These are phyloP conservation scores for Diaporthe batatas DNA, from an alignment of 2,329 filamentous ascomycete genomes.

Conservation along the genomic window DNA sequence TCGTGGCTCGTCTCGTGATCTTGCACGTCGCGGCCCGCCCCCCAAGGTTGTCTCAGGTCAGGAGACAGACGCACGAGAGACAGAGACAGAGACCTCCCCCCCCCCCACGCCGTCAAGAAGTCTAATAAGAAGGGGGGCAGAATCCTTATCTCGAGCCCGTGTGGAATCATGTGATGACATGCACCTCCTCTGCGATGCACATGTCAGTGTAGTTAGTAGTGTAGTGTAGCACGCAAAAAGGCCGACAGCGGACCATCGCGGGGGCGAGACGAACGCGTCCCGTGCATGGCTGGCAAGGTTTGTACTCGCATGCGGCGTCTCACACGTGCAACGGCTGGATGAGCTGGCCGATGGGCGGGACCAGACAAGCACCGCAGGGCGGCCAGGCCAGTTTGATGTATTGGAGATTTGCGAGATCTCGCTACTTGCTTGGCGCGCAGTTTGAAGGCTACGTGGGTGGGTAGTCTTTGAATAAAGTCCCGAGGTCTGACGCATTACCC, in stretches of 20 bases:
- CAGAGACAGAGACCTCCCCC: too few relatives aligned
- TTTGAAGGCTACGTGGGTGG: background rate
- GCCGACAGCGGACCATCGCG: background rate
- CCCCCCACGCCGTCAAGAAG: background rate
- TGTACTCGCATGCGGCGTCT: background rate
- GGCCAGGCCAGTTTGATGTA: background rate
- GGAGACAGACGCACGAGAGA: background rate
- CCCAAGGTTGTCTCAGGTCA: background rate
- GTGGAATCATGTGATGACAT: constrained; percentile 2
- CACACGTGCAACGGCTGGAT: constrained; percentile 9
- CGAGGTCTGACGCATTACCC: background rate
- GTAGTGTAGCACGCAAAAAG: background rate
- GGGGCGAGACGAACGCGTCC: background rate
- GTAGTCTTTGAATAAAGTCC: background rate
- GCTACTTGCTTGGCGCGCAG: constrained; percentile 23
- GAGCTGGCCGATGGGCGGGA: background rate
- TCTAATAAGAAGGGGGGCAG: background rate
- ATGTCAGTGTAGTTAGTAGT: background rate
- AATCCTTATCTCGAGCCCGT: background rate
- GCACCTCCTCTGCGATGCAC: background rate
- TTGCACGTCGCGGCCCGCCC: background rate
- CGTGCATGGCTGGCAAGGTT: background rate
- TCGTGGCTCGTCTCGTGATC: constrained; percentile 13
- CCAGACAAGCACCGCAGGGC: background rate
- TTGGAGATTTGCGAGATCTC: constrained; percentile 34